A percentile compares a stretch with the other conserved stretches of the same genome.
Evolutionary conservation across 371 early-diverging fungal genomes (phyloP).

Genomic region (Mortierella sp.): DNA sequence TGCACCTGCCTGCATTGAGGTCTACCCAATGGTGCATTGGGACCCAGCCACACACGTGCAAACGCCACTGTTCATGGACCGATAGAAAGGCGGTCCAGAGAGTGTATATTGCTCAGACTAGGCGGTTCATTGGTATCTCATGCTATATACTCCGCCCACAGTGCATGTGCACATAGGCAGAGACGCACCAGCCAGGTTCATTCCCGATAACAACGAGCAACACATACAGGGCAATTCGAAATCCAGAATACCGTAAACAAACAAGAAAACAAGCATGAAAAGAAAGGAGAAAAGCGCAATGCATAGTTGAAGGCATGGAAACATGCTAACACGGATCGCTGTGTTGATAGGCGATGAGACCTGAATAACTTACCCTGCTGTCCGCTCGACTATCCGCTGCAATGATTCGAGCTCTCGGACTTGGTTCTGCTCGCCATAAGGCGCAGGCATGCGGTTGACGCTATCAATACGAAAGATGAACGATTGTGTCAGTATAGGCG

Average conservation of each 20-base stretch:
- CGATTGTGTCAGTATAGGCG: too few relatives aligned
- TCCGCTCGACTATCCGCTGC: conserved; percentile 50
- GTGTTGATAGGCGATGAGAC: not conserved
- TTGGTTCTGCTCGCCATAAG: conserved; percentile 37
- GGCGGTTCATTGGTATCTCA: not conserved
- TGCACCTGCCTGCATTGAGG: too few relatives aligned
- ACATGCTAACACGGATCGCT: not conserved
- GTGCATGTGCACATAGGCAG: not conserved
- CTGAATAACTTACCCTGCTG: conserved; percentile 41
- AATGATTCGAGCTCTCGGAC: conserved; percentile 50
- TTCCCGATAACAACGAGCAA: conserved; percentile 1
- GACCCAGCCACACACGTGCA: too few relatives aligned
- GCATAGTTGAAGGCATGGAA: not conserved
- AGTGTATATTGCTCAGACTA: not conserved
- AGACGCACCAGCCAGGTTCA: not conserved
- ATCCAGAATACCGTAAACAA: not conserved
- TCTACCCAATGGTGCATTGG: too few relatives aligned
- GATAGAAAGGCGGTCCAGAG: too few relatives aligned
- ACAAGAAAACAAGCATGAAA: not conserved
- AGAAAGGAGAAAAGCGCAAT: not conserved
- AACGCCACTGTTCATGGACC: too few relatives aligned
- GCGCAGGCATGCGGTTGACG: conserved; percentile 23
- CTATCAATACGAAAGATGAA: conserved; percentile 15
- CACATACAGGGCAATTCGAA: not conserved
- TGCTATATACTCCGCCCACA: not conserved